Evolutionary conservation across 2,329 filamentous ascomycete species (phyloP), one percentile per base, ranked within the genome.

Genomic region (Karstenula rhodostoma): DNA sequence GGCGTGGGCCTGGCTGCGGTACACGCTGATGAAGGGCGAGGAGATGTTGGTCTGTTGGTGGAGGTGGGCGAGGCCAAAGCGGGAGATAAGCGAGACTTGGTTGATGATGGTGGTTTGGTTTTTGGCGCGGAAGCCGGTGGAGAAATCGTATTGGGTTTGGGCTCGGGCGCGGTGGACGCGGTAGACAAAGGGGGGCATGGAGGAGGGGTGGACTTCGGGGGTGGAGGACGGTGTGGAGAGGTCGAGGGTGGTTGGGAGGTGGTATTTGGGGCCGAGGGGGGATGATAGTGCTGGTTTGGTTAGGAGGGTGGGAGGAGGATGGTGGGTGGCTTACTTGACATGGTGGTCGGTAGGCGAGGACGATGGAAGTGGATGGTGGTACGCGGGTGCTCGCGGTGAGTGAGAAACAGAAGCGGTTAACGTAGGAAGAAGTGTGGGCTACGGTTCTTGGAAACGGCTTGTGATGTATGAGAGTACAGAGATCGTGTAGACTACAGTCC

Each of bases 101-200:
- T 68, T 69, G 25, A 74, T 58, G 57, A 76, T 72, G 1, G 75
- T 77, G 50, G 72, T 72, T 57, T 76, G 75, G 64, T 77, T 77
- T 29, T 76, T 76, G 4, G 74, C 61, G 32, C 56, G 63, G 67
- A 77, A 77, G 54, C 75, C 75, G 0, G 63, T 68, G 46, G 59
- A 53, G 65, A 74, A 74, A 27, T 66, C 49, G 65, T 76, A 77
- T 3, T 64, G 65, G 9, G 75, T 76, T 66, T 76, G 75, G 0
- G 73, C 65, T 6, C 46, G 54, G 33, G 65, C 33, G 47, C 65
- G 70, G 49, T 77, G 72, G 3, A 76, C 64, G 27, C 75, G 73
- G 64, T 74, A 77, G 58, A 77, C 71, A 6, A 67, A 47, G 9
- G 65, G 6, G 0, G 74, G 74, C 42, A 76, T 67, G 71, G 47